These are phyloP conservation scores for Postia placenta DNA, from an alignment of 768 basidiomycete species.

Conservation along the genomic window DNA sequence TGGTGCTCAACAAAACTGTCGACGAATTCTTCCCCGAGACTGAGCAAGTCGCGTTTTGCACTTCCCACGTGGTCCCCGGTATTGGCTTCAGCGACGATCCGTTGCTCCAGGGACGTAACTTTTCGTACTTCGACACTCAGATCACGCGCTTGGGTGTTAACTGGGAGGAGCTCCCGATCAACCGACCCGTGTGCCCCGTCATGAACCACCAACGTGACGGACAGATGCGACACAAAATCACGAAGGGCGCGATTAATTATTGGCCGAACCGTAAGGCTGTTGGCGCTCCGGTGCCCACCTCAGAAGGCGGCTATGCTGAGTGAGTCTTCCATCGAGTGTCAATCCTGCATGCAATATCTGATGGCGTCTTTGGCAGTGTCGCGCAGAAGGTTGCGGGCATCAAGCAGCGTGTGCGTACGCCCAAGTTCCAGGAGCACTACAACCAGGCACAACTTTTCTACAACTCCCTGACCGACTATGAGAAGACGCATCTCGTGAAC, in stretches of 20 bases:
- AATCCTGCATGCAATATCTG: neutral
- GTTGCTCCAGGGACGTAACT: constrained; percentile 78
- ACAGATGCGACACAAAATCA: constrained; percentile 47
- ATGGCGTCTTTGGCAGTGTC: constrained; percentile 27
- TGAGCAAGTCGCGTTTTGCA: constrained; percentile 90
- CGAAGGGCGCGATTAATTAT: constrained; percentile 62
- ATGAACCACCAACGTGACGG: constrained; percentile 68
- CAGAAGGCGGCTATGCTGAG: constrained; percentile 56
- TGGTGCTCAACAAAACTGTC: constrained; percentile 56
- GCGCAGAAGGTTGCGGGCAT: constrained; percentile 46
- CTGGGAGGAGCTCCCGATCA: constrained; percentile 79
- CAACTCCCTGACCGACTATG: constrained; percentile 67
- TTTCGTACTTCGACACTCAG: constrained; percentile 86
- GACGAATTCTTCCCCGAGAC: constrained; percentile 82
- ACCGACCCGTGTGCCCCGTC: constrained; percentile 72
- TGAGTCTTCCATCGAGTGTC: constrained; percentile 20
- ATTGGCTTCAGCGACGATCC: constrained; percentile 75
- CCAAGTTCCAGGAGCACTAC: constrained; percentile 78
- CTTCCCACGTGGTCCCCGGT: constrained; percentile 50
- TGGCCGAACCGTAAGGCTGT: constrained; percentile 70
- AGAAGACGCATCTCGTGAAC: constrained; percentile 63
- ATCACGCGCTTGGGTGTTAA: constrained; percentile 76
- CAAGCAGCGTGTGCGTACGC: constrained; percentile 55
- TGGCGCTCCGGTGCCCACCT: constrained; percentile 39
- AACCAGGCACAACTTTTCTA: constrained; percentile 75